Percentiles rank a stretch among this genome's conserved stretches.
These are phyloP conservation scores for Gynochthodes officinalis DNA, from an alignment of 257 asterid species.

Conservation along the genomic window DNA sequence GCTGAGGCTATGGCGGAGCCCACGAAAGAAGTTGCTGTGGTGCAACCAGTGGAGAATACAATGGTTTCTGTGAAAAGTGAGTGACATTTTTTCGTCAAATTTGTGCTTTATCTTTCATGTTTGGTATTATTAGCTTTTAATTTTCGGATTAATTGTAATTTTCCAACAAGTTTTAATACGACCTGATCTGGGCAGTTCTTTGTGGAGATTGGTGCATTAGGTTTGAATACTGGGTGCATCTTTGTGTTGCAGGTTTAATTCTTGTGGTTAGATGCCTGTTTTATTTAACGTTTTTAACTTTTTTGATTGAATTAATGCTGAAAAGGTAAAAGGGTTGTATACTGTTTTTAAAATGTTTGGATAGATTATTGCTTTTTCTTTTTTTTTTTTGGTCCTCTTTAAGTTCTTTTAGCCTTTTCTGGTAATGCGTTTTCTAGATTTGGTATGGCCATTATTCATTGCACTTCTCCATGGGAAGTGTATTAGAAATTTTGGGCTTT, in stretches of 20 bases:
- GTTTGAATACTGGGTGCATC: too few species aligned
- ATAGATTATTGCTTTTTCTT: too few species aligned
- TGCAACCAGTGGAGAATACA: conserved; percentile 23
- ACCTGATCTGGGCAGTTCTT: not conserved
- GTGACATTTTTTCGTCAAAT: conserved; percentile 7
- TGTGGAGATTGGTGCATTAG: too few species aligned
- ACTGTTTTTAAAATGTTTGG: too few species aligned
- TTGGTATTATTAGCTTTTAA: not conserved
- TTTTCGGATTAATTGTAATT: not conserved
- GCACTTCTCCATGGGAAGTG: not conserved
- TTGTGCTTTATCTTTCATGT: not conserved
- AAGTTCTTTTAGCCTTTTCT: not conserved
- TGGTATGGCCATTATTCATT: not conserved
- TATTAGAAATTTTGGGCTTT: not conserved
- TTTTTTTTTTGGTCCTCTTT: too few species aligned
- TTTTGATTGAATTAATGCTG: not conserved
- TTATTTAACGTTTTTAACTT: not conserved
- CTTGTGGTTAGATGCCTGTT: not conserved
- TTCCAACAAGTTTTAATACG: not conserved
- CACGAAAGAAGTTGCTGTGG: conserved; percentile 13
- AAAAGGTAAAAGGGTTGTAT: not conserved
- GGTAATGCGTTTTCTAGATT: too few species aligned
- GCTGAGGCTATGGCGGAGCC: conserved; percentile 18
- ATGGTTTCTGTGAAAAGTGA: conserved; percentile 30
- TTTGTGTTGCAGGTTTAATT: not conserved